phyloP scores from a whole-genome alignment of 176 grass and related monocot genomes.

The Oryza australiensis region DNA sequence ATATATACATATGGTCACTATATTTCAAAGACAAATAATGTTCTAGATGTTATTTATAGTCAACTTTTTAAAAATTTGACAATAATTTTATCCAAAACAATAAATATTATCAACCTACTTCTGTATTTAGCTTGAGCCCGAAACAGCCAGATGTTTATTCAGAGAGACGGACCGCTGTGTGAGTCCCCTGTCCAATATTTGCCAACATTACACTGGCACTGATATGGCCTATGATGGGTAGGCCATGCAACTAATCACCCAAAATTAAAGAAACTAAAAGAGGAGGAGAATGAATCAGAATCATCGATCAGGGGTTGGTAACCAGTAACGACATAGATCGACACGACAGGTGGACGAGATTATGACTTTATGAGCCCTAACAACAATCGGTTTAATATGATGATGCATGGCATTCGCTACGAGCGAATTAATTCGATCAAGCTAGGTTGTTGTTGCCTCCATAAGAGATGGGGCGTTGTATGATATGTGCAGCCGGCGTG shows the following conservation, averaged over 20 bases:
- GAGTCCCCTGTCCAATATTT: background rate
- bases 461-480: background rate
- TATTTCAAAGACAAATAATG: too few relatives aligned
- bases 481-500: constrained; percentile 22
- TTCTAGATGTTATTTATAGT: too few relatives aligned
- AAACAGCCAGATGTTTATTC: background rate
- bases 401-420: background rate
- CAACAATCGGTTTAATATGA: constrained; percentile 4
- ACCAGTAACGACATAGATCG: background rate
- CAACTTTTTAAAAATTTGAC: too few relatives aligned
- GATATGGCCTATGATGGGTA: background rate
- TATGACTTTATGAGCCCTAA: background rate
- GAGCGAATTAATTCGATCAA: background rate
- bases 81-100: too few relatives aligned
- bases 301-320: background rate
- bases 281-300: background rate
- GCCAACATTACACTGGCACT: background rate
- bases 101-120: too few relatives aligned
- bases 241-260: background rate
- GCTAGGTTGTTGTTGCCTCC: constrained; percentile 22
- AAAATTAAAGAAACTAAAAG: background rate
- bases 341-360: constrained; percentile 35
- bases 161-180: background rate
- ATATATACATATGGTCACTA: too few relatives aligned
- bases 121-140: background rate